phyloP scores from a whole-genome alignment of 768 basidiomycete genomes.

The Leccinum longicurvipes region DNA sequence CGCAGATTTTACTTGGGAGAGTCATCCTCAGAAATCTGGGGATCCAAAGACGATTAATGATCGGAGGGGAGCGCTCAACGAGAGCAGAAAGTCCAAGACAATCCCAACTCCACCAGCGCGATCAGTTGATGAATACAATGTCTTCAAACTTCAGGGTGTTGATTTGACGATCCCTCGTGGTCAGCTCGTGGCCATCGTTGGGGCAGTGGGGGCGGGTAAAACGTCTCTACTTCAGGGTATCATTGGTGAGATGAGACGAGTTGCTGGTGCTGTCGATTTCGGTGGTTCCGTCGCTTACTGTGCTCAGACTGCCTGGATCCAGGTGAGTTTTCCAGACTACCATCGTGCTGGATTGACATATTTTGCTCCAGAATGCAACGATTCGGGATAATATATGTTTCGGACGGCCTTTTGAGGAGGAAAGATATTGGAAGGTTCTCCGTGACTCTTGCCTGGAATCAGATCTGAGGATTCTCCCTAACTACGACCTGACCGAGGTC shows the following conservation, averaged over 20 bases:
- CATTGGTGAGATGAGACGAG: conserved; percentile 80
- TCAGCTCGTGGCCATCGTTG: conserved; percentile 80
- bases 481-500: too few relatives aligned
- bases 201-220: conserved; percentile 58
- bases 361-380: conserved; percentile 61
- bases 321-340: conserved; percentile 38
- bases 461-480: conserved; percentile 80
- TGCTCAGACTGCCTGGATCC: conserved; percentile 89
- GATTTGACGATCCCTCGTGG: conserved; percentile 70
- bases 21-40: conserved; percentile 53
- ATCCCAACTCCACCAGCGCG: conserved; percentile 23
- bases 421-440: conserved; percentile 78
- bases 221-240: conserved; percentile 69
- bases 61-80: conserved; percentile 4
- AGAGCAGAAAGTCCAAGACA: conserved; percentile 13
- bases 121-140: conserved; percentile 34
- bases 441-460: conserved; percentile 74
- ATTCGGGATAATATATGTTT: conserved; percentile 89
- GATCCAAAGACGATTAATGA: conserved; percentile 19
- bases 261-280: conserved; percentile 61
- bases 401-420: conserved; percentile 76
- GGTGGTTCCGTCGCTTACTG: conserved; percentile 80
- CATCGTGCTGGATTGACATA: background rate
- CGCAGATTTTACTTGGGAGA: conserved; percentile 87
- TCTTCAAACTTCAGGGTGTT: conserved; percentile 66